Evolutionary conservation across 495 filamentous ascomycete genomes (phyloP), one percentile per base, ranked within the genome.

Genomic region (Letharia columbiana): DNA sequence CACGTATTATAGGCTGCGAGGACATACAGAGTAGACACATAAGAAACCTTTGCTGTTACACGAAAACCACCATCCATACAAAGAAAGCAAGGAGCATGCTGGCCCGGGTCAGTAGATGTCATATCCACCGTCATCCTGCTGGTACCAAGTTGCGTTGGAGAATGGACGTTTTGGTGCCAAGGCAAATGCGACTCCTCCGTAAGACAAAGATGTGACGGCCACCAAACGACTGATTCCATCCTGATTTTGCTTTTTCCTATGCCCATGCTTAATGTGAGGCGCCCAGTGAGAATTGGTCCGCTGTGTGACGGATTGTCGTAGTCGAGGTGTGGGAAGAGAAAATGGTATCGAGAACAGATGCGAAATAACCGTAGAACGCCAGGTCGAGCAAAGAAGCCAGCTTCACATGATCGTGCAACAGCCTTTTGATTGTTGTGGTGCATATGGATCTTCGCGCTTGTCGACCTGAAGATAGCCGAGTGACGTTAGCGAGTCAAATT

Each of bases 331-430:
- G 20, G 49, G 13, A 61, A 52, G 37, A 33, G 45, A 42, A 61
- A 33, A 39, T 28, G 57, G 64, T 52, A 61, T 66, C 64, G 57
- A 61, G 44, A 15, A 59, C 35, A 39, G n/a, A 42, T 20, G 44
- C 33, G 57, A 61, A 54, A 50, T 11, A 66, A 61, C 64, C 57
- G 42, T 63, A 66, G 44, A 66, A 66, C 57, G 64, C 64, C 64
- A 41, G 58, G 45, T 20, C 44, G 57, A 66, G 56, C 57, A 47
- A 42, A 63, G 44, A 37, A 60, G 50, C 23, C 45, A 44, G 42
- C 67, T 67, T 82, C 89, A 96, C 92, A 96, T 96, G 73, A 98
- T 86, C 66, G 88, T 82, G 80, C 95, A 98, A 85, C 94, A 98
- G 70, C 89, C 87, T 74, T 84, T 88, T 71, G 81, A 88, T 75